A percentile compares a stretch with the other conserved stretches of the same genome.
These are phyloP conservation scores for Pinus tabuliformis DNA, from an alignment of 75 land plant species.

Conservation along the genomic window DNA sequence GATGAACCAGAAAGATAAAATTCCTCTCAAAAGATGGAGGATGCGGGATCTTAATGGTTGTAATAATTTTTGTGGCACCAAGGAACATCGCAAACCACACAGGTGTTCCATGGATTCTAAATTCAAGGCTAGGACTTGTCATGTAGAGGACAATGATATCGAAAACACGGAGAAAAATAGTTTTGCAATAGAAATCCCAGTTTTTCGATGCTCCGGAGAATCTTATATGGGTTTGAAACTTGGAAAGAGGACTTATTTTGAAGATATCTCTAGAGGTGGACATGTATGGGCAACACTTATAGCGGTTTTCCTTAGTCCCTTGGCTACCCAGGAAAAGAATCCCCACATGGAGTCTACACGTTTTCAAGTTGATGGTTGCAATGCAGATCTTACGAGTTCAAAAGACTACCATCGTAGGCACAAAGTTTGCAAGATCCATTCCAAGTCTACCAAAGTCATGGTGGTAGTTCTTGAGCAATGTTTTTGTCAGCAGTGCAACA, in stretches of 20 bases:
- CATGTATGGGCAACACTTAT: neutral
- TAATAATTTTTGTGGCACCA: neutral
- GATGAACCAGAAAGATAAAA: neutral
- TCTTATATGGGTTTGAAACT: conserved; percentile 57
- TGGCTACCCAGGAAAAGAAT: conserved; percentile 21
- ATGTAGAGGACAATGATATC: neutral
- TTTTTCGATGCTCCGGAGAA: conserved; percentile 8
- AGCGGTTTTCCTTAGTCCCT: conserved; percentile 4
- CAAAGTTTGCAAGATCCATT: conserved; percentile 61
- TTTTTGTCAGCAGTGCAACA: conserved; percentile 69
- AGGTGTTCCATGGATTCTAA: neutral
- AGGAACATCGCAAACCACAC: neutral
- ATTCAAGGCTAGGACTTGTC: neutral
- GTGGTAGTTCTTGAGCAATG: conserved; percentile 54
- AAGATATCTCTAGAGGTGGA: conserved; percentile 16
- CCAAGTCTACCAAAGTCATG: conserved; percentile 63
- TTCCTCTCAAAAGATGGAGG: neutral
- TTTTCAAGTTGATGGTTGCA: conserved; percentile 83
- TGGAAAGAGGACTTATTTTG: conserved; percentile 63
- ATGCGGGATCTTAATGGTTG: neutral
- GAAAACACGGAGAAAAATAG: neutral
- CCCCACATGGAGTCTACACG: conserved; percentile 15
- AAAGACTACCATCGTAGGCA: conserved; percentile 76
- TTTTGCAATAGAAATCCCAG: too few relatives aligned
- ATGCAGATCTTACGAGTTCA: conserved; percentile 48